phyloP scores from a whole-genome alignment of 2,329 filamentous ascomycete species.

The Exophiala oligosperma region DNA sequence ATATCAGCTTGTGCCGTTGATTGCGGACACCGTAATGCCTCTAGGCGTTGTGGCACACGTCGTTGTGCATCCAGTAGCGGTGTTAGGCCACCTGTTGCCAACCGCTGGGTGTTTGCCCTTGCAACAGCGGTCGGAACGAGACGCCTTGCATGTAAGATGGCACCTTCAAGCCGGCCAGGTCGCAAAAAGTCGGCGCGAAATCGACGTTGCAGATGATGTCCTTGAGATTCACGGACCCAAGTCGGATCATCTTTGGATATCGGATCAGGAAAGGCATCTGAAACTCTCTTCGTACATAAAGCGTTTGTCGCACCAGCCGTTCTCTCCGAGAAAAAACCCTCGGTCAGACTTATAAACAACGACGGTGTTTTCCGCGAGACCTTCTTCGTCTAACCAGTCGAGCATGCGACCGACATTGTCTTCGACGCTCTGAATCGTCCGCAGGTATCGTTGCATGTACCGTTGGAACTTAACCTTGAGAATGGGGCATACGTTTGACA shows the following conservation, averaged over 20 bases:
- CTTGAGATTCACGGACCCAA: slow-evolving; percentile 40
- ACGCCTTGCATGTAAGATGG: slow-evolving; percentile 56
- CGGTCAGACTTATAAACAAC: slow-evolving; percentile 58
- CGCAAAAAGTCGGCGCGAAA: slow-evolving; percentile 54
- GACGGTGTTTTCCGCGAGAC: slow-evolving; percentile 48
- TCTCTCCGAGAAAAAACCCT: slow-evolving; percentile 58
- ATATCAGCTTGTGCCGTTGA: slow-evolving; percentile 57
- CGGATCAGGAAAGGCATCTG: slow-evolving; percentile 57
- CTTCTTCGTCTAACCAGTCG: slow-evolving; percentile 46
- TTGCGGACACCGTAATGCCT: slow-evolving; percentile 56
- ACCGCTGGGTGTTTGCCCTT: slow-evolving; percentile 39
- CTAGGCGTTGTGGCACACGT: slow-evolving; percentile 51
- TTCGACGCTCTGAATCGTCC: slow-evolving; percentile 54
- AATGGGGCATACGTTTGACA: no score
- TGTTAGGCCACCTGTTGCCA: slow-evolving; percentile 58
- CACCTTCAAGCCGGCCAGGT: slow-evolving; percentile 42
- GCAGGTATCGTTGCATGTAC: slow-evolving; percentile 58
- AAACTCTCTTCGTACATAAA: slow-evolving; percentile 61
- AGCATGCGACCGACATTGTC: slow-evolving; percentile 54
- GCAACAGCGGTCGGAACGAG: slow-evolving; percentile 43
- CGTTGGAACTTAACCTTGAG: slow-evolving; percentile 56
- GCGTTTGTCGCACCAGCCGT: slow-evolving; percentile 60
- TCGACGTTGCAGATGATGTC: slow-evolving; percentile 58
- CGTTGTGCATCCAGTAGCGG: slow-evolving; percentile 58
- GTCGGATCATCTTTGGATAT: slow-evolving; percentile 45